Base-by-base conservation (phyloP, 2,329 filamentous ascomycete genomes). In the Talaromyces sp. region DNA sequence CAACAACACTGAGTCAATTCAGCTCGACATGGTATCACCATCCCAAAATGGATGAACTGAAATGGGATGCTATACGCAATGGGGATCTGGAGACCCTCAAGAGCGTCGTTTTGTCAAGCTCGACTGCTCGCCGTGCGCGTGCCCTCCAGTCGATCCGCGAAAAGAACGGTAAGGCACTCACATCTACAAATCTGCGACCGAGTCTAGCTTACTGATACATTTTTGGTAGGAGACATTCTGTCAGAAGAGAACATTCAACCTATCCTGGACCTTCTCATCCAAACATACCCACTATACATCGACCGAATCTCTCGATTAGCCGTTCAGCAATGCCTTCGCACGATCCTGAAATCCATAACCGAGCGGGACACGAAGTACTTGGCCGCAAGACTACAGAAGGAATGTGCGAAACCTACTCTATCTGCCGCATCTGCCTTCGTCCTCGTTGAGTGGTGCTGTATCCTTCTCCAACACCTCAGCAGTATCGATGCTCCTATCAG, bases 381-480 rank as follows among this genome's bases (percentile, higher is more conserved):
- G 65, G 84, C 92, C 52, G 82, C 84, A 50, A 85, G 85, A 59
- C 77, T 97, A 66, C 86, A 89, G 67, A 80, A 83, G 37, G 94
- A 99, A 78, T 86, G 89, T 14, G 84, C 86, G 68, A 97, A 96
- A 76, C 81, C 85, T 19, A 89, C 87, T 68, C 89, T 98, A 71
- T 92, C 94, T 37, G 81, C 90, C 16, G 87, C 85, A 50, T 96
- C 88, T 77, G 91, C 93, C 5, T 96, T 97, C 75, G 92, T 96
- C 58, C 82, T 99, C 70, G 85, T 95, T 14, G 92, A 97, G 77
- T 99, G 94, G 94, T 92, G 89, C 76, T 90, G 90, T 66, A 77
- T 94, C 65, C 80, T 97, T 60, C 85, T 97, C 70, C 88, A 93
- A 72, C 84, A 89, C 65, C 82, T 93, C 31, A 86, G 86, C 37